Base-by-base conservation (phyloP, 352 stramenopile genomes). In the Pythium biforme region DNA sequence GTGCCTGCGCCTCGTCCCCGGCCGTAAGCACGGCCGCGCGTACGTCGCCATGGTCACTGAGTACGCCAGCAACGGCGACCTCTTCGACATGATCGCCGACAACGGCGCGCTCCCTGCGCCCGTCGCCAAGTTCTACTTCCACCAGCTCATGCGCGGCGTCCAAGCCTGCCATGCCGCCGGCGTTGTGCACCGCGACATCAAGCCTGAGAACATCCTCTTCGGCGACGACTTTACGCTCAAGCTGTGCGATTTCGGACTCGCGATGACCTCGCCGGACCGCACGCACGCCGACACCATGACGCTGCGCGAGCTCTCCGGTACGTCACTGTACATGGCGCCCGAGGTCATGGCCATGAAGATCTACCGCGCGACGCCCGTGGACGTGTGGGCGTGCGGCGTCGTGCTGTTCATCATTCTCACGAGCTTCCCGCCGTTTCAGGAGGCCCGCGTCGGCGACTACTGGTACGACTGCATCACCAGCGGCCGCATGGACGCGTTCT, bases 241-340 rank as follows among this genome's bases (percentile, higher is more conserved):
- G 66, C 73, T 98, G 20, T 95, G 88, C 39, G 94, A 98, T 67
- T 98, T 99, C 81, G 94, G 94, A 7, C 75, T 98, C 2, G 92
- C 91, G 9, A 61, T 69, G 41, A 62, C 60, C 3, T 51, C 66
- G 11, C 33, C 23, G 10, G 37, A 59, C 15, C 14, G 45, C 26
- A 23, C n/a, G 2, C 43, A 66, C 29, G 83, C 62, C 51, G 70
- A 69, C 22, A 65, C 76, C 23, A 59, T 84, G 4, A 66, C 73
- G 31, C 66, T 79, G 37, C 64, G 70, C 34, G 81, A 92, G 29
- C 72, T 94, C 34, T 94, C 85, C 43, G 91, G 91, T 12, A 97
- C 88, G 17, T 70, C 75, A 20, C 69, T 92, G 55, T 97, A 97
- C 72, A 95, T 97, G 87, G 89, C 89, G 8, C 91, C 90, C 4